Percentiles rank a stretch among this genome's conserved stretches.
These are phyloP conservation scores for Coniferiporia weirii DNA, from an alignment of 1,284 basidiomycete genomes.

Conservation along the genomic window DNA sequence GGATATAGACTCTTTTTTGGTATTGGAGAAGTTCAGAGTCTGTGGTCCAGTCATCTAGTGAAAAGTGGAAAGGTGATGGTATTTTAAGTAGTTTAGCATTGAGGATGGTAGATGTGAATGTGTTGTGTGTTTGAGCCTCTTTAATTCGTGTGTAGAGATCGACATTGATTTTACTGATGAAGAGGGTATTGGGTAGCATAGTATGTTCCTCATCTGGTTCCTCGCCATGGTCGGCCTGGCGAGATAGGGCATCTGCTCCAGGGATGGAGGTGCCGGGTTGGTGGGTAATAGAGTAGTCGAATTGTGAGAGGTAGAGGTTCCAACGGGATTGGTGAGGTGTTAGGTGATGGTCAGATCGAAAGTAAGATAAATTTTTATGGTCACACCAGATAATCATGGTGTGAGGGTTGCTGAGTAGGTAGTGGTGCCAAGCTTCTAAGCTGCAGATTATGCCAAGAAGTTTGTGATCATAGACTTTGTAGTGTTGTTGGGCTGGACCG, in stretches of 20 bases:
- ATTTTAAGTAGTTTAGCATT: no score
- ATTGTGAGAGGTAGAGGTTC: slow-evolving; percentile 31
- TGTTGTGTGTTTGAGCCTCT: no score
- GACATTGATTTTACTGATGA: slow-evolving; percentile 19
- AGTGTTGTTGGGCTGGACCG: slow-evolving; percentile 20
- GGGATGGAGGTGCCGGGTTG: slow-evolving; percentile 31
- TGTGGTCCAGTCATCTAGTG: slow-evolving; percentile 16
- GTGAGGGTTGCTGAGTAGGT: neutral
- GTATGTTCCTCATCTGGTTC: slow-evolving; percentile 28
- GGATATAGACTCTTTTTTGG: slow-evolving; percentile 24
- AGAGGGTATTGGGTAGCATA: slow-evolving; percentile 26
- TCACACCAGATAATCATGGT: no score
- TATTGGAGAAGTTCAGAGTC: slow-evolving; percentile 17
- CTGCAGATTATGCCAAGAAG: slow-evolving; percentile 25
- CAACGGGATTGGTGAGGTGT: slow-evolving; percentile 34
- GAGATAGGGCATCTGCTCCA: slow-evolving; percentile 36
- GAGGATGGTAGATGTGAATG: no score
- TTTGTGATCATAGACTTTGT: slow-evolving; percentile 32
- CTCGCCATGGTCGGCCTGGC: slow-evolving; percentile 29
- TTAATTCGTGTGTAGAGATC: neutral
- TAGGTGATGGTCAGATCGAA: no score
- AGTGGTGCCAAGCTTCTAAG: neutral
- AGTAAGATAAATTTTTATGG: no score
- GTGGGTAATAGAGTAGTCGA: slow-evolving; percentile 34
- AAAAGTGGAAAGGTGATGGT: no score